phyloP scores from a whole-genome alignment of 2,329 filamentous ascomycete genomes.

The Macrophomina tecta region DNA sequence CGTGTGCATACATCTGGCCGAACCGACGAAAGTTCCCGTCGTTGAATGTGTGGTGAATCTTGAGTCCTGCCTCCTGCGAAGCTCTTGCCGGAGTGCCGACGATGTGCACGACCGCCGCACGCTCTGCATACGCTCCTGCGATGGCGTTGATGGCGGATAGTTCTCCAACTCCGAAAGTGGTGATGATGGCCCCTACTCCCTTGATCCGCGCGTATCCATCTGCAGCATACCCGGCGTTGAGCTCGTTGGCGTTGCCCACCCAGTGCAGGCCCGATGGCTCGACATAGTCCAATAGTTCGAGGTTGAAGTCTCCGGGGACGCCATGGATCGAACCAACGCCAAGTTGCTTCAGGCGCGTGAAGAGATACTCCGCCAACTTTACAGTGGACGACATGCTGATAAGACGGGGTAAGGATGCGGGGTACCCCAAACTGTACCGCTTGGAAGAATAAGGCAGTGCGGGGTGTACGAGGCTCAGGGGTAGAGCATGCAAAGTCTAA shows the following conservation, averaged over 20 bases:
- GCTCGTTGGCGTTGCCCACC: slow-evolving; percentile 62
- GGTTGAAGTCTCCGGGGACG: slow-evolving; percentile 50
- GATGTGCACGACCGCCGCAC: slow-evolving; percentile 69
- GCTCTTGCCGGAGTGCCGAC: slow-evolving; percentile 58
- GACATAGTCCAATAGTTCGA: slow-evolving; percentile 43
- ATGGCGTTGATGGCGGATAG: slow-evolving; percentile 75
- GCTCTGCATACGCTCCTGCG: slow-evolving; percentile 76
- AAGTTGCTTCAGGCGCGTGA: slow-evolving; percentile 50
- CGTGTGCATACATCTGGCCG: slow-evolving; percentile 55
- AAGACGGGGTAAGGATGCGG: no score
- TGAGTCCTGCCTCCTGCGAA: slow-evolving; percentile 51
- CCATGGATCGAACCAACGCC: slow-evolving; percentile 55
- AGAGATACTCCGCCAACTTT: slow-evolving; percentile 38
- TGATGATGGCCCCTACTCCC: slow-evolving; percentile 69
- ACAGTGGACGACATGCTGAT: neutral
- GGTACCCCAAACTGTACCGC: no score
- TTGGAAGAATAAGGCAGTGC: neutral
- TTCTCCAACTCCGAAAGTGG: slow-evolving; percentile 75
- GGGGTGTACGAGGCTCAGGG: neutral
- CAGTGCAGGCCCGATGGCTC: slow-evolving; percentile 45
- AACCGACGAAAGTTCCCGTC: slow-evolving; percentile 62
- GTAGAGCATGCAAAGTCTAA: neutral
- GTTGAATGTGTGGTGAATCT: slow-evolving; percentile 73
- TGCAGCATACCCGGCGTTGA: slow-evolving; percentile 63
- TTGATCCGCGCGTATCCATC: slow-evolving; percentile 65